Percentiles rank a stretch among this genome's conserved stretches.
phyloP scores from a whole-genome alignment of 306 rosid species.

The Argentina anserina region DNA sequence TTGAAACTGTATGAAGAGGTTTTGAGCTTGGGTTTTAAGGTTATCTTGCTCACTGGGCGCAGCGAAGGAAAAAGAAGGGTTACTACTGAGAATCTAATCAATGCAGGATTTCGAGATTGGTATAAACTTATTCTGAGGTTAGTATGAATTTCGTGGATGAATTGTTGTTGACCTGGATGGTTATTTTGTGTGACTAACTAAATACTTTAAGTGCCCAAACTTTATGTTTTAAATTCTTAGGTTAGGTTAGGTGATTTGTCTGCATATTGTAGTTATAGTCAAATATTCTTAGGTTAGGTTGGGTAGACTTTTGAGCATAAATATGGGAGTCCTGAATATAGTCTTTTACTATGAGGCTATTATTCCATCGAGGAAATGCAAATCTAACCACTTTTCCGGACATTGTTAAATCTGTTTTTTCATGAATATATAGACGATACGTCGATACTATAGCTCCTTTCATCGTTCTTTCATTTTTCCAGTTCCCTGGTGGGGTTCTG shows the following conservation, averaged over 20 bases:
- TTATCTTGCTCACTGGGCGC: constrained; percentile 85
- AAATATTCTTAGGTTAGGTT: background rate
- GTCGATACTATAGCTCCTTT: background rate
- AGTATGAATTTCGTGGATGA: background rate
- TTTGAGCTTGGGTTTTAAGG: constrained; percentile 63
- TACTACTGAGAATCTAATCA: constrained; percentile 65
- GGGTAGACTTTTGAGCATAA: background rate
- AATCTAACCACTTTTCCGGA: background rate
- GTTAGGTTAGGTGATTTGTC: background rate
- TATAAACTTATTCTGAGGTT: constrained; percentile 78
- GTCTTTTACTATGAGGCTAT: background rate
- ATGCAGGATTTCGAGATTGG: constrained; percentile 72
- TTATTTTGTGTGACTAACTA: background rate
- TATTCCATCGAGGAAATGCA: background rate
- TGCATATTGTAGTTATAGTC: background rate
- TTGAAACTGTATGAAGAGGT: constrained; percentile 74
- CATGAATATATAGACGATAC: background rate
- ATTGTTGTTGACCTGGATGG: background rate
- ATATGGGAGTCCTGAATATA: background rate
- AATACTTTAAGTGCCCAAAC: background rate
- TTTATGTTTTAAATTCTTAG: background rate
- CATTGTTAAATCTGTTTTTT: constrained; percentile 7
- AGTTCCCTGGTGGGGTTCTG: constrained; percentile 7
- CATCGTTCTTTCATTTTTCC: background rate
- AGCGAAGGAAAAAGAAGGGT: constrained; percentile 52